Evolutionary conservation across 2,329 filamentous ascomycete species (phyloP).

Genomic region (Hirsutella rhossiliensis): DNA sequence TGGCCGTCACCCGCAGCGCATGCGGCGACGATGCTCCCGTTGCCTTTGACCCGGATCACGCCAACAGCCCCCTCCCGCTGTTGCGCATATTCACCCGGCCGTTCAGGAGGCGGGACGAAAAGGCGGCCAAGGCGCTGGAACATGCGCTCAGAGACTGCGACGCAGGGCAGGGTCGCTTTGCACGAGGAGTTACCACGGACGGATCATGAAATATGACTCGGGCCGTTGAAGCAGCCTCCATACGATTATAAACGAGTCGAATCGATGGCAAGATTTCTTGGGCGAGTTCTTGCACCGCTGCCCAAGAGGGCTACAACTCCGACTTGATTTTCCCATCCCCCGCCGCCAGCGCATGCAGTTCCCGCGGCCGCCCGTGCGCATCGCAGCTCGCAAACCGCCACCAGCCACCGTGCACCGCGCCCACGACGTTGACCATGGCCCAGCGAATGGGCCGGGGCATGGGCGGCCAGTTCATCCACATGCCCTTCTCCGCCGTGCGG

Average conservation of each 20-base stretch:
- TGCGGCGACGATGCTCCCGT: conserved; percentile 49
- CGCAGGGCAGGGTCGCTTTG: conserved; percentile 4
- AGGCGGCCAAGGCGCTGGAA: conserved; percentile 34
- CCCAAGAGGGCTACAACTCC: conserved; percentile 1
- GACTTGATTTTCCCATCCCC: background rate
- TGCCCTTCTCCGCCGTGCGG: conserved; percentile 42
- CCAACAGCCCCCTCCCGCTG: conserved; percentile 52
- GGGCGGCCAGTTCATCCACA: conserved; percentile 52
- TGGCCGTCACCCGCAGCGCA: conserved; percentile 49
- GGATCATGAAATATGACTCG: background rate
- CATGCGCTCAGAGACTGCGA: conserved; percentile 11
- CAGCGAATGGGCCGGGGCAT: conserved; percentile 49
- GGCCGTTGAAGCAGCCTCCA: too few species aligned
- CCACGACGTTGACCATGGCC: conserved; percentile 46
- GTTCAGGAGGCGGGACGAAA: conserved; percentile 43
- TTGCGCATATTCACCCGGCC: conserved; percentile 45
- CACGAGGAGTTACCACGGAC: background rate
- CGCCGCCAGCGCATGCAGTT: conserved; percentile 35
- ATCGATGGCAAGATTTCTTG: background rate
- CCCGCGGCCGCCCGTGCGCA: conserved; percentile 35
- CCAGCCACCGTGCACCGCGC: conserved; percentile 41
- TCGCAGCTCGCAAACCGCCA: conserved; percentile 58
- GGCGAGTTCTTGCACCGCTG: background rate
- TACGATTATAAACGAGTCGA: too few species aligned
- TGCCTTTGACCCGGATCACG: conserved; percentile 64